Evolutionary conservation across 1,284 basidiomycete genomes (phyloP).

Genomic region (Pseudozyma sp.): DNA sequence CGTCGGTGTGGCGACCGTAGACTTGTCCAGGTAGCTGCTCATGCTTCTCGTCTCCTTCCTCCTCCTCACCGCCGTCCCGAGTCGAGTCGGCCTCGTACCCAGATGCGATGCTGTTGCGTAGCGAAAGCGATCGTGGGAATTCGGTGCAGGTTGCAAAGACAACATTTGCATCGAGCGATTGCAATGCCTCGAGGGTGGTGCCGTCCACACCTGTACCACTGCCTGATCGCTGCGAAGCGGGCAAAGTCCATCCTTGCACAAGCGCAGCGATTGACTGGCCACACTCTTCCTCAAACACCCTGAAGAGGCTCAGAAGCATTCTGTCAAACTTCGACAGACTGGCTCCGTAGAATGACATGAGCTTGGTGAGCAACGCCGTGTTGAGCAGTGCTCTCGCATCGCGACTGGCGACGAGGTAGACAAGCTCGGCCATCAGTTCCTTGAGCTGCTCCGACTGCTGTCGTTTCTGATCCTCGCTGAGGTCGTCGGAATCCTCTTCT

Average conservation of each 20-base stretch:
- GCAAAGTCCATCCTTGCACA: slow-evolving; percentile 38
- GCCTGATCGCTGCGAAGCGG: slow-evolving; percentile 10
- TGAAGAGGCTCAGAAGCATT: slow-evolving; percentile 79
- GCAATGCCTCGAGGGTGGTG: slow-evolving; percentile 75
- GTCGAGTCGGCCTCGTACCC: slow-evolving; percentile 11
- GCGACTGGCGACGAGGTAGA: slow-evolving; percentile 78
- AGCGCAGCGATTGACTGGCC: slow-evolving; percentile 73
- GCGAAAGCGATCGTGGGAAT: slow-evolving; percentile 73
- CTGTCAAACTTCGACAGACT: slow-evolving; percentile 77
- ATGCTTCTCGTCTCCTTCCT: neutral
- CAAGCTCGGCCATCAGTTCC: slow-evolving; percentile 72
- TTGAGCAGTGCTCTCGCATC: slow-evolving; percentile 85
- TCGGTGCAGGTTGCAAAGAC: slow-evolving; percentile 80
- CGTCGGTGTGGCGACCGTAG: slow-evolving; percentile 34
- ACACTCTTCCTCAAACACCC: slow-evolving; percentile 80
- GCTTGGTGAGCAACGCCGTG: slow-evolving; percentile 80
- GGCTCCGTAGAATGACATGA: slow-evolving; percentile 80
- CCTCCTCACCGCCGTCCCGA: neutral
- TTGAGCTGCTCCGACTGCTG: slow-evolving; percentile 15
- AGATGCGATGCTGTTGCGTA: slow-evolving; percentile 20
- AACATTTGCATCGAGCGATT: slow-evolving; percentile 77
- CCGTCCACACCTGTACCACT: neutral
- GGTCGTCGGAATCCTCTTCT: slow-evolving; percentile 64
- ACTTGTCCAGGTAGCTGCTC: slow-evolving; percentile 26
- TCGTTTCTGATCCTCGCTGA: slow-evolving; percentile 5